phyloP scores from a whole-genome alignment of 495 filamentous ascomycete species.

The Neurospora sp. region DNA sequence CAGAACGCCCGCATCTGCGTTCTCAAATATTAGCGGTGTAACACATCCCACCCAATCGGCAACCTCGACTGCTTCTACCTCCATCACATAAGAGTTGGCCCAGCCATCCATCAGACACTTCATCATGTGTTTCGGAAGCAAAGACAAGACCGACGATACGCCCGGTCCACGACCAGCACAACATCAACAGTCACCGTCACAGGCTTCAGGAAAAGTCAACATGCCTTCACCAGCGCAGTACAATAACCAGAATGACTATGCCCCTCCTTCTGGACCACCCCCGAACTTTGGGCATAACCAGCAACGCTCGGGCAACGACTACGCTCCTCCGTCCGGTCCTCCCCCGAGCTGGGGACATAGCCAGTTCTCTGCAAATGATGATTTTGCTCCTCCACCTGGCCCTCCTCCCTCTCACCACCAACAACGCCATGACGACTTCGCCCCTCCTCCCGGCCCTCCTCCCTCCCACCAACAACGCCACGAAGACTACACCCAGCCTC shows the following conservation, averaged over 20 bases:
- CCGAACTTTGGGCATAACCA: neutral
- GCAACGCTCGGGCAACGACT: slow-evolving; percentile 14
- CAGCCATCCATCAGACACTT: neutral
- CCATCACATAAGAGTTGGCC: neutral
- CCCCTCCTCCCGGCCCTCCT: slow-evolving; percentile 23
- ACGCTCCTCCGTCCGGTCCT: slow-evolving; percentile 25
- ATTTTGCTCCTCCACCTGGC: slow-evolving; percentile 26
- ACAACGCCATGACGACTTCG: slow-evolving; percentile 3
- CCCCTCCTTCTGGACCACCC: slow-evolving; percentile 2
- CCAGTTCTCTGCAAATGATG: neutral
- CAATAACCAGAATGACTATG: neutral
- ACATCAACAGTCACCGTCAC: slow-evolving; percentile 15
- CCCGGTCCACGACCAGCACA: slow-evolving; percentile 13
- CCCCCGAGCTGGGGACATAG: slow-evolving; percentile 13
- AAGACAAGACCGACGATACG: slow-evolving; percentile 21
- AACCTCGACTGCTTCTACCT: neutral
- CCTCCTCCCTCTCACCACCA: slow-evolving; percentile 20
- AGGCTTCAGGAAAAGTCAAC: slow-evolving; percentile 8
- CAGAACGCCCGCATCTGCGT: neutral
- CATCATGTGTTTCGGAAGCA: slow-evolving; percentile 37
- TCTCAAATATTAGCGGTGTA: neutral
- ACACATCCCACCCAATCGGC: neutral
- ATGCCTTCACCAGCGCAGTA: slow-evolving; percentile 2
- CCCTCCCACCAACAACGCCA: slow-evolving; percentile 12
- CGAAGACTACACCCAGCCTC: slow-evolving; percentile 24